Conservation (phyloP, 768 basidiomycete species). For the Suillus paluster region DNA sequence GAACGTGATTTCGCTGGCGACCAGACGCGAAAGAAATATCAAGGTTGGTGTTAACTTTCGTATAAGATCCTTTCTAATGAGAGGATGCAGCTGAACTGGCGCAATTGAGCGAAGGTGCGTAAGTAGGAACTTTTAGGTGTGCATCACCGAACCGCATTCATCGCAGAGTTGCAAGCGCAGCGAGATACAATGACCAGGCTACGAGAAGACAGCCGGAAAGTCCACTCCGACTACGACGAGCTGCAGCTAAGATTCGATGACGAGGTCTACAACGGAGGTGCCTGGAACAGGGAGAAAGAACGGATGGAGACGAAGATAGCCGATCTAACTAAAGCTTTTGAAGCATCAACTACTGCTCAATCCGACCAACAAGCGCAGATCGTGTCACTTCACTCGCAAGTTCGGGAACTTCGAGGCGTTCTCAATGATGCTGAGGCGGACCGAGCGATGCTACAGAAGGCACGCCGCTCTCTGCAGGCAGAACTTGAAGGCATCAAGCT, state of each 20-base stretch:
- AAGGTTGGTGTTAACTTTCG: constrained; percentile 50
- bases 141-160: not conserved
- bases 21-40: constrained; percentile 86
- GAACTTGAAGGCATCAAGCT: constrained; percentile 82
- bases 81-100: constrained; percentile 65
- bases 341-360: constrained; percentile 70
- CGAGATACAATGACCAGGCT: constrained; percentile 75
- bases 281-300: constrained; percentile 90
- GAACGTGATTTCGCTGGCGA: constrained; percentile 79
- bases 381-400: constrained; percentile 82
- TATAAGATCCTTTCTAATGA: constrained; percentile 1
- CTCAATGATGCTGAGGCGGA: constrained; percentile 88
- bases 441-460: constrained; percentile 77
- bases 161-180: constrained; percentile 74
- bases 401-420: constrained; percentile 78
- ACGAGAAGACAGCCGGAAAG: constrained; percentile 80
- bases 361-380: constrained; percentile 86
- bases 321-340: constrained; percentile 77
- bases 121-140: constrained; percentile 2
- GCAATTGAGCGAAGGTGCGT: constrained; percentile 75
- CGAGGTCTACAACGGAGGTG: constrained; percentile 74
- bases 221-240: constrained; percentile 76
- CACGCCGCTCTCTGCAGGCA: constrained; percentile 77
- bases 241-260: constrained; percentile 77
- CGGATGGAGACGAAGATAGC: constrained; percentile 82